Evolutionary conservation across 2,329 filamentous ascomycete genomes (phyloP).

Genomic region (Colletotrichum sp.): DNA sequence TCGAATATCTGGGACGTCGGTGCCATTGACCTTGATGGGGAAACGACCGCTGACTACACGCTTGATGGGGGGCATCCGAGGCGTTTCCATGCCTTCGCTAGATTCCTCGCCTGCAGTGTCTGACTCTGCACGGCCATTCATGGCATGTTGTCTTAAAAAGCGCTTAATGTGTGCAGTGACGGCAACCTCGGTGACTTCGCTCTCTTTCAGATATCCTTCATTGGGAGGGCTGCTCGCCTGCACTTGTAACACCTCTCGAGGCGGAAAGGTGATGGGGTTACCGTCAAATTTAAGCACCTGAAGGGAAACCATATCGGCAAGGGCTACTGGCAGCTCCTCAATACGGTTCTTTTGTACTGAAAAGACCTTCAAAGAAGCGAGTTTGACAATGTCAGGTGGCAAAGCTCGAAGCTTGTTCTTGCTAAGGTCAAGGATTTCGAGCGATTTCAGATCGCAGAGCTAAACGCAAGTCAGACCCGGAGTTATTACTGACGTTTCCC

Average conservation of each 20-base stretch:
- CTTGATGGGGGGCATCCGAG: conserved; percentile 68
- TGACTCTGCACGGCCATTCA: conserved; percentile 57
- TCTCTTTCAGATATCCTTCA: conserved; percentile 62
- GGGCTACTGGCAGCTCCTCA: conserved; percentile 79
- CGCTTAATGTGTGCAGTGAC: conserved; percentile 68
- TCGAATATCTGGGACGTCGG: conserved; percentile 70
- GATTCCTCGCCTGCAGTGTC: conserved; percentile 65
- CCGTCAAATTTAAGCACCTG: conserved; percentile 90
- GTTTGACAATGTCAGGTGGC: conserved; percentile 78
- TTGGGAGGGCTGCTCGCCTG: conserved; percentile 61
- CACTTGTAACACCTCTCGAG: conserved; percentile 70
- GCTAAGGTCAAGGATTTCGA: conserved; percentile 93
- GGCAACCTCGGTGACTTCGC: conserved; percentile 66
- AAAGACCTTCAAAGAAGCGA: conserved; percentile 87
- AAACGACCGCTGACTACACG: conserved; percentile 70
- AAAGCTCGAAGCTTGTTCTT: conserved; percentile 82
- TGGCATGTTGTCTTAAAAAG: conserved; percentile 59
- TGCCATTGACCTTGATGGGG: conserved; percentile 75
- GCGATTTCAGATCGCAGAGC: conserved; percentile 84
- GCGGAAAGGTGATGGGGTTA: conserved; percentile 80
- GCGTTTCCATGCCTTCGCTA: conserved; percentile 81
- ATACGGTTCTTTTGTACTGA: conserved; percentile 89
- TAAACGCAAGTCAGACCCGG: conserved; percentile 42
- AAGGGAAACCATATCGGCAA: conserved; percentile 89
- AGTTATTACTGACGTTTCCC: background rate